A percentile compares a stretch with the other conserved stretches of the same genome.
phyloP scores from a whole-genome alignment of 768 basidiomycete genomes.

The Cystofilobasidium macerans region DNA sequence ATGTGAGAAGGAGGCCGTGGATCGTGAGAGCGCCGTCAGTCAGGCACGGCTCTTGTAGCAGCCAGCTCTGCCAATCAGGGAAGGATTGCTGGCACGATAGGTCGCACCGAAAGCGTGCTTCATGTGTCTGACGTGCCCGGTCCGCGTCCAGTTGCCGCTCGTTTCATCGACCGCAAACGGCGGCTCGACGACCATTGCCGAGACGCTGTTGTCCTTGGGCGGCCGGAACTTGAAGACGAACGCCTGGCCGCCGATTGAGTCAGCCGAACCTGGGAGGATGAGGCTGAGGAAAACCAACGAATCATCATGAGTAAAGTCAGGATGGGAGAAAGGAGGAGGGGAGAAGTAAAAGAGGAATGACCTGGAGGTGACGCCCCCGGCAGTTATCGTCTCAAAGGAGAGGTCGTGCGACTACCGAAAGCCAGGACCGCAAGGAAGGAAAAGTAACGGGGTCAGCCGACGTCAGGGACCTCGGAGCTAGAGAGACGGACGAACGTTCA shows the following conservation, averaged over 20 bases:
- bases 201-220: not conserved
- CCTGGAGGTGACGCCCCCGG: not conserved
- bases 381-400: not conserved
- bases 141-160: conserved; percentile 10
- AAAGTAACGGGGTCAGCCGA: not conserved
- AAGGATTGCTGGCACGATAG: not conserved
- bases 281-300: not conserved
- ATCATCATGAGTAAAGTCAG: not conserved
- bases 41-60: not conserved
- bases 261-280: conserved; percentile 1
- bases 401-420: not conserved
- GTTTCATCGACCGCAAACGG: conserved; percentile 4
- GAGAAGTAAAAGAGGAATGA: not conserved
- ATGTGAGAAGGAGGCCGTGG: too few relatives aligned
- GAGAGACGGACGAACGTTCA: conserved; percentile 56
- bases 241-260: conserved; percentile 10
- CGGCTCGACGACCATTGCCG: conserved; percentile 5
- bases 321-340: not conserved
- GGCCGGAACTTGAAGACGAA: conserved; percentile 9
- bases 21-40: not conserved
- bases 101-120: conserved; percentile 15
- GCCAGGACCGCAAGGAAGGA: not conserved
- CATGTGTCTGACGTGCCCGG: not conserved
- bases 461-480: not conserved
- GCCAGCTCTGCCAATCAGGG: not conserved